phyloP scores from a whole-genome alignment of 108 stramenopile genomes.

The Pseudonitzschia multistriata region DNA sequence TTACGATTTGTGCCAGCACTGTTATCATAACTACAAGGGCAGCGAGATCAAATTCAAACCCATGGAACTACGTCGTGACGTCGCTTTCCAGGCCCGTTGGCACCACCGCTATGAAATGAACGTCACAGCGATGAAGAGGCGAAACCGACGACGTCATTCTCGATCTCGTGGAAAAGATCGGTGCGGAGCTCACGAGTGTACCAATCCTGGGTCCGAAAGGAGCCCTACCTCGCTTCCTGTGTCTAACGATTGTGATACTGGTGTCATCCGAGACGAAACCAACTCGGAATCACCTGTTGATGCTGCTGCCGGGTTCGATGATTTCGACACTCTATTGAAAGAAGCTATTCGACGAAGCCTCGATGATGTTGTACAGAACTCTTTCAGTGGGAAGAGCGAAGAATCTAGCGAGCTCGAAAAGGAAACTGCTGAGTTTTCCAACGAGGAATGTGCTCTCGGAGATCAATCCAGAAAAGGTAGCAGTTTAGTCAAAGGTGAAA shows the following conservation, averaged over 20 bases:
- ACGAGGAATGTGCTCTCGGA: constrained; percentile 16
- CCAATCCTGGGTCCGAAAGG: not conserved
- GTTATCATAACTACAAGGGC: constrained; percentile 68
- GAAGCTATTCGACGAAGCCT: constrained; percentile 65
- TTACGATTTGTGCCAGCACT: constrained; percentile 78
- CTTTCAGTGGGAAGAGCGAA: not conserved
- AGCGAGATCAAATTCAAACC: constrained; percentile 65
- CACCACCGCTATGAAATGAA: constrained; percentile 20
- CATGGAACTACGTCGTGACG: constrained; percentile 66
- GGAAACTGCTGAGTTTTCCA: constrained; percentile 2
- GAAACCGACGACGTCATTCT: constrained; percentile 1
- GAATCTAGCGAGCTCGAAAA: not conserved
- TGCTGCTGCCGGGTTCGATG: not conserved
- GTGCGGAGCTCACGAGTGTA: not conserved
- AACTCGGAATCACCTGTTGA: not conserved
- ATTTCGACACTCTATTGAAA: constrained; percentile 46
- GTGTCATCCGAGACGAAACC: not conserved
- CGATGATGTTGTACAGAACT: constrained; percentile 25
- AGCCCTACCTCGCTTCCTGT: not conserved
- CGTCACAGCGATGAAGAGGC: not conserved
- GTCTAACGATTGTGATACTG: not conserved
- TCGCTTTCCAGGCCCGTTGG: constrained; percentile 72
- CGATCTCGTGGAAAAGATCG: not conserved
- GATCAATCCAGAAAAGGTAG: too few relatives aligned
- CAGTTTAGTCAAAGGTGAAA: too few relatives aligned